Percentiles rank a stretch among this genome's conserved stretches.
Evolutionary conservation across 2,329 filamentous ascomycete species (phyloP).

Genomic region (Neonectria hederae): DNA sequence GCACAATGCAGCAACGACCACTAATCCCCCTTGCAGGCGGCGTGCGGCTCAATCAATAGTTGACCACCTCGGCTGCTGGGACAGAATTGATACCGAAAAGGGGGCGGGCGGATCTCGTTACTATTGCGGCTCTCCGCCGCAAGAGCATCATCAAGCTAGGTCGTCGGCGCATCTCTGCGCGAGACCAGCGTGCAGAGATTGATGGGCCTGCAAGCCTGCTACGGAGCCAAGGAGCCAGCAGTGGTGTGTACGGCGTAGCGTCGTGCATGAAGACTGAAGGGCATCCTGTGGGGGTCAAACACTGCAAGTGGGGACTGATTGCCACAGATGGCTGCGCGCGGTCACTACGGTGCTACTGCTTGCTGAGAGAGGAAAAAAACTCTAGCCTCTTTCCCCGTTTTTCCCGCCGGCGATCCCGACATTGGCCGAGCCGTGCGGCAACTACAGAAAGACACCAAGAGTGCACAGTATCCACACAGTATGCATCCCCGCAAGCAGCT

Average conservation of each 20-base stretch:
- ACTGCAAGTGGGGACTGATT: slow-evolving; percentile 6
- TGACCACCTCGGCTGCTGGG: background rate
- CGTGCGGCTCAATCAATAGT: slow-evolving; percentile 36
- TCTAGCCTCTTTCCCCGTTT: slow-evolving; percentile 21
- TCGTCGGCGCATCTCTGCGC: slow-evolving; percentile 7
- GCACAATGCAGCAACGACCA: slow-evolving; percentile 31
- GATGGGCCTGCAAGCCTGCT: slow-evolving; percentile 1
- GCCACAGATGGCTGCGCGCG: background rate
- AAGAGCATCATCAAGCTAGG: background rate
- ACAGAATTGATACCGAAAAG: slow-evolving; percentile 9
- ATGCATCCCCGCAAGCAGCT: slow-evolving; percentile 10
- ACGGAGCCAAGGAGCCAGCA: background rate
- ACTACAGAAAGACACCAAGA: slow-evolving; percentile 10
- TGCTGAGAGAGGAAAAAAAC: slow-evolving; percentile 6
- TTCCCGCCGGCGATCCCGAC: slow-evolving; percentile 33
- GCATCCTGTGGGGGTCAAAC: slow-evolving; percentile 18
- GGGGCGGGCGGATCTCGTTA: slow-evolving; percentile 5
- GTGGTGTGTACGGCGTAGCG: slow-evolving; percentile 11
- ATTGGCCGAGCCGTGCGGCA: slow-evolving; percentile 38
- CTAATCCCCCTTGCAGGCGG: slow-evolving; percentile 39
- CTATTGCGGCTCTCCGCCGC: slow-evolving; percentile 2
- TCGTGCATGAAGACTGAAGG: slow-evolving; percentile 14
- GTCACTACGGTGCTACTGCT: background rate
- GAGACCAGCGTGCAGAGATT: background rate
- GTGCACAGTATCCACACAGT: slow-evolving; percentile 22